phyloP scores from a whole-genome alignment of 2,329 filamentous ascomycete species.

The Hypoxylon sp. region DNA sequence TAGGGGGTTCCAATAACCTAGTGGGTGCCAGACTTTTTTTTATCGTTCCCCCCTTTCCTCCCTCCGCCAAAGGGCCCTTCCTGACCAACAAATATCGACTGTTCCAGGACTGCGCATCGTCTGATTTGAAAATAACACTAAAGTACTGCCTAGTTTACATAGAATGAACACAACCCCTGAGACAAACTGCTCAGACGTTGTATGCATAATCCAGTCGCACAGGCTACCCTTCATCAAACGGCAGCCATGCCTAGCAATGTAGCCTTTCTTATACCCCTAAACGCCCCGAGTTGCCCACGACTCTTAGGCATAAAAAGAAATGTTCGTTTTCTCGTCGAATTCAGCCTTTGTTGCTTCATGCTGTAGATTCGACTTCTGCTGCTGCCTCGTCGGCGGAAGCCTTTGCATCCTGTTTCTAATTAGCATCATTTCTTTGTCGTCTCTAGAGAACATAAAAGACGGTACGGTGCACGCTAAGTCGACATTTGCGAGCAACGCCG shows the following conservation, averaged over 20 bases:
- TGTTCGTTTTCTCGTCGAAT: slow-evolving; percentile 23
- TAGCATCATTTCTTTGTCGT: slow-evolving; percentile 17
- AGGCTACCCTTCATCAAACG: slow-evolving; percentile 17
- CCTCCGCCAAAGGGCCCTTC: slow-evolving; percentile 13
- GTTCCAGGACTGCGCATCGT: slow-evolving; percentile 29
- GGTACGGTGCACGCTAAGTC: not conserved
- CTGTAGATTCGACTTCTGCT: slow-evolving; percentile 51
- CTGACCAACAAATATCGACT: slow-evolving; percentile 36
- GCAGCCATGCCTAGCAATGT: slow-evolving; percentile 24
- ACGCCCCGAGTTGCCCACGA: slow-evolving; percentile 36
- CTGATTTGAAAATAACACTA: slow-evolving; percentile 35
- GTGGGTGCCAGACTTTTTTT: slow-evolving; percentile 34
- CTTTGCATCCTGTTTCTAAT: slow-evolving; percentile 32
- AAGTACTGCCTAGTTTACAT: slow-evolving; percentile 51
- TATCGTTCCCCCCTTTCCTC: slow-evolving; percentile 12
- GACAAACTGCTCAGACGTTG: slow-evolving; percentile 31
- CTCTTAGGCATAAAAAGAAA: slow-evolving; percentile 30
- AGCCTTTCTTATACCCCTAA: slow-evolving; percentile 41
- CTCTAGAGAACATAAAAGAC: not conserved
- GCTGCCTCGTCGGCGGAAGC: slow-evolving; percentile 48
- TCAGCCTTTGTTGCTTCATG: slow-evolving; percentile 32
- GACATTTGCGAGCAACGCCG: not conserved
- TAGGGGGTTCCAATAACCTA: slow-evolving; percentile 32
- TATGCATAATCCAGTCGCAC: slow-evolving; percentile 27
- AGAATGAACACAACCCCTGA: slow-evolving; percentile 46